Evolutionary conservation across 768 basidiomycete genomes (phyloP), one percentile per base, ranked within the genome.

Genomic region (Boletellus ananas): DNA sequence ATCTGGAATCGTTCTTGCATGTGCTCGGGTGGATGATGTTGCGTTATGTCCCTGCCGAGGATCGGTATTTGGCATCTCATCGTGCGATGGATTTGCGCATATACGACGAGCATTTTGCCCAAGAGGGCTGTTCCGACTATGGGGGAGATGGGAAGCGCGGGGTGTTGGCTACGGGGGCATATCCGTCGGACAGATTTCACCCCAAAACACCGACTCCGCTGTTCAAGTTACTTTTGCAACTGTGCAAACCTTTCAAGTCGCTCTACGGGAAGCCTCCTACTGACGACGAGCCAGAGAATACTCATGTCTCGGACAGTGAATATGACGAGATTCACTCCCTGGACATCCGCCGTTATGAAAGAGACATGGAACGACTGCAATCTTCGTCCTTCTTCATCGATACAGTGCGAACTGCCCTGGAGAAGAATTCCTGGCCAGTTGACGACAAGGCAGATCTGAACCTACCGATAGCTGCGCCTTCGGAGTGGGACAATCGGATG

Each of bases 1-100:
- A 72, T 39, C 42, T 71, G 8, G 66, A 71, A 45, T 70, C 70
- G 0, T 68, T 71, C 45, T n/a, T 58, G 34, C 52, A 62, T 38
- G 47, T 54, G 17, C 33, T 54, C 0, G 45, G 27, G 11, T 46
- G 54, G 50, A 52, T 4, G 14, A 49, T 18, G 12, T 14, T 47
- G 13, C 25, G 20, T 7, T 39, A 38, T 13, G 34, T 40, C 13
- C 44, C 29, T 33, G 34, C 40, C 17, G 13, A 18, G 4, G 34
- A 45, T 4, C 3, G 9, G 0, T 50, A 43, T 38, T 0, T 1
- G 9, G 6, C 21, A 8, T 12, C 3, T 3, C 3, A 6, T 16
- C 39, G 34, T 6, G 11, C 20, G 3, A 0, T 7, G 12, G 29
- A 43, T 16, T 7, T 49, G 27, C 9, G 2, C 14, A 31, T 7